Percentiles rank a stretch among this genome's conserved stretches.
These are phyloP conservation scores for Fusarium brachygibbosum DNA, from an alignment of 2,329 filamentous ascomycete genomes.

Conservation along the genomic window DNA sequence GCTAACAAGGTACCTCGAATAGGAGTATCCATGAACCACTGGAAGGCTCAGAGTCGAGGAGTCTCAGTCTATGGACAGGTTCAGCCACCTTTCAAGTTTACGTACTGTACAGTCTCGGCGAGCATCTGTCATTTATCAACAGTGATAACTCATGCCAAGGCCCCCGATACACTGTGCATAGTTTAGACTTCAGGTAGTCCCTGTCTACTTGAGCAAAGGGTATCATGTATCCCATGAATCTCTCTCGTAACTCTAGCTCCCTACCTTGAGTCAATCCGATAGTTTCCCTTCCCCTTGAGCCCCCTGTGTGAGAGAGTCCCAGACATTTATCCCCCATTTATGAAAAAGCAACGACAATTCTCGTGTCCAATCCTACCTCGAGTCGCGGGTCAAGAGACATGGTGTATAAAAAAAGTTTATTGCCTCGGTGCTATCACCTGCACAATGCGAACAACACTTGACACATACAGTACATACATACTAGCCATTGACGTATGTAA, in stretches of 20 bases:
- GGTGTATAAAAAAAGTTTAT: conserved; percentile 23
- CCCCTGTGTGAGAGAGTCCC: not conserved
- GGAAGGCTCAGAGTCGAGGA: conserved; percentile 25
- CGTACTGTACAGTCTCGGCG: conserved; percentile 4
- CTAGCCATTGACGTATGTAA: conserved; percentile 33
- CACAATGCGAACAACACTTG: conserved; percentile 11
- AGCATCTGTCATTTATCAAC: not conserved
- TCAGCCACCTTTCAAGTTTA: conserved; percentile 5
- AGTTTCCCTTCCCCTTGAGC: conserved; percentile 12
- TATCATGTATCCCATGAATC: conserved; percentile 9
- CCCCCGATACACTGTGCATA: conserved; percentile 13
- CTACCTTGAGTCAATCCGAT: conserved; percentile 23
- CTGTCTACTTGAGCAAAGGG: conserved; percentile 13
- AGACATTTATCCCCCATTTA: not conserved
- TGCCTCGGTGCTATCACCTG: conserved; percentile 35
- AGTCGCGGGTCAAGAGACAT: conserved; percentile 19
- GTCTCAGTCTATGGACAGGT: not conserved
- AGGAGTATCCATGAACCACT: conserved; percentile 11
- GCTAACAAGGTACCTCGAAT: conserved; percentile 24
- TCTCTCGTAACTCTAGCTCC: conserved; percentile 10
- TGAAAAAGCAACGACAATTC: conserved; percentile 15
- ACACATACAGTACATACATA: not conserved
- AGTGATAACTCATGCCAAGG: conserved; percentile 5
- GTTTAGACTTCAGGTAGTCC: not conserved
- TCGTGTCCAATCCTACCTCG: conserved; percentile 12